Base-by-base conservation (phyloP, 2,329 filamentous ascomycete species). In the Cytospora chrysosperma region DNA sequence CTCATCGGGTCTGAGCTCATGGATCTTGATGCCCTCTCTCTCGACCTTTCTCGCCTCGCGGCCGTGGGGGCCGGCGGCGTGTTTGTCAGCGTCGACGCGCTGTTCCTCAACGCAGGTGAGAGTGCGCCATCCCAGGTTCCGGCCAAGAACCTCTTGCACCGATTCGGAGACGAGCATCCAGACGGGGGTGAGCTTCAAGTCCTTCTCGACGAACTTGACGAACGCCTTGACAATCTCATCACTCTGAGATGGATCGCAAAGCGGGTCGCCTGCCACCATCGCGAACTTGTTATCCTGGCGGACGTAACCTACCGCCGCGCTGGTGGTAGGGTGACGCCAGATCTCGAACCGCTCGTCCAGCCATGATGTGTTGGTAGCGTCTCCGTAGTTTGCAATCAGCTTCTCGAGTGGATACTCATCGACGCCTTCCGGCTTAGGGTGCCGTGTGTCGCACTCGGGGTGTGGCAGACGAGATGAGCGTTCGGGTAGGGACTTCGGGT, bases 351-450 rank as follows among this genome's bases (percentile, higher is more conserved):
- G 88, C 8, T 93, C 90, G 74, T 97, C 93, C 9, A 95, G 85
- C 92, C 93, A 97, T 0, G 92, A 95, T 0, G 93, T 97, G 72
- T 96, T 96, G 56, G 92, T 93, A 2, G 93, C 92, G 75, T 97
- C 93, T 67, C 93, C 93, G 70, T 97, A 97, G 75, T 97, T 97
- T 72, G 92, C 92, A 74, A 97, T 93, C 50, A 97, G 87, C 73
- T 96, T 90, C 73, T 93, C 91, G 6, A 97, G 74, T 0, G 91
- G 83, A 30, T 59, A 66, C 3, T 66, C 34, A 17, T 60, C 58
- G 6, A 17, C 12, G 9, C 76, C 84, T 72, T 79, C 81, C 62
- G 76, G 81, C 68, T 76, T 68, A 13, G 76, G 76, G 54, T 74
- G 72, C 68, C 78, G 83, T 0, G 93, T 97, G 72, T 93, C 93